Evolutionary conservation across 768 basidiomycete species (phyloP), one percentile per base, ranked within the genome.

Genomic region (Suillus sp.): DNA sequence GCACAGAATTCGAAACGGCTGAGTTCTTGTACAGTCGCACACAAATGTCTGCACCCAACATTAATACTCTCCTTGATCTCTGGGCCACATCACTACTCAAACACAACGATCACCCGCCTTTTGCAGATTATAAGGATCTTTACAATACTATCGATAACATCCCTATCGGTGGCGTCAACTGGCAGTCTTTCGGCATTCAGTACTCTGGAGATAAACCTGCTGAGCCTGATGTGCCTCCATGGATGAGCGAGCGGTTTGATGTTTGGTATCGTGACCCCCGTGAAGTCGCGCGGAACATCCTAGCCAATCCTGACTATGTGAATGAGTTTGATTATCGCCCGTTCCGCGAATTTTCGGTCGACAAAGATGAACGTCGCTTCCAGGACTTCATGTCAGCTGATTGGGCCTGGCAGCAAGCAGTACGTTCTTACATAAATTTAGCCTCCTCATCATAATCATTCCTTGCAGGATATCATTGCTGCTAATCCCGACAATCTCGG

Each of bases 401-500:
- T 20, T 75, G 72, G 75, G 71, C 66, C 1, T 75, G 70, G 71
- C 27, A 65, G 13, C 69, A 74, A 59, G 74, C 69, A 3, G 79
- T 80, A 69, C 8, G 71, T 73, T 2, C 11, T n/a, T 40, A 45
- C 40, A 38, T 59, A 10, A 45, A 45, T 11, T 45, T 22, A 45
- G 43, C 10, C 43, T 45, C n/a, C 43, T 45, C 1, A n/a, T 45
- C n/a, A n/a, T 45, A 9, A 40, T 43, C 30, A 25, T 37, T 37
- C 22, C 40, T n/a, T 32, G n/a, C n/a, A n/a, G n/a, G n/a, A n/a
- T n/a, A n/a, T n/a, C n/a, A n/a, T n/a, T n/a, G n/a, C n/a, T n/a
- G n/a, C n/a, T n/a, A n/a, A n/a, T n/a, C n/a, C n/a, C n/a, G n/a
- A n/a, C n/a, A n/a, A n/a, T n/a, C n/a, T n/a, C n/a, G n/a, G n/a